Percentiles rank a stretch among this genome's conserved stretches.
Conservation (phyloP, 371 early-diverging fungal genomes). For the Aphelidium insulamus region DNA sequence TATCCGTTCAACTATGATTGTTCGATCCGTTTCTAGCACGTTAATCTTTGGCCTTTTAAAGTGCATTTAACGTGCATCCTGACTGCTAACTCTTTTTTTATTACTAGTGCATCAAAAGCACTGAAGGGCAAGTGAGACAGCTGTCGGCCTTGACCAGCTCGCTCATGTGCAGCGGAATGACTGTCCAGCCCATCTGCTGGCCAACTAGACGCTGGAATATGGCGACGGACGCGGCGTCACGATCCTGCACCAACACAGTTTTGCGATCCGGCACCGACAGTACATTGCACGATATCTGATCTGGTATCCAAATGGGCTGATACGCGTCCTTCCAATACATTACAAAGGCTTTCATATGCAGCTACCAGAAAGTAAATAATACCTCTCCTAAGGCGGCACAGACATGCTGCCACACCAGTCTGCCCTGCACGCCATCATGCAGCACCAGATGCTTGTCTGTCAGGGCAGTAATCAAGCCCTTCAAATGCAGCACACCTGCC, state of each 20-base stretch:
- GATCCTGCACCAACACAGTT: slow-evolving; percentile 8
- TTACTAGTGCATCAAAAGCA: no score
- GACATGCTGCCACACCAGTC: slow-evolving; percentile 5
- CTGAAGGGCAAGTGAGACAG: slow-evolving; percentile 13
- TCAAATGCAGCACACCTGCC: slow-evolving; percentile 9
- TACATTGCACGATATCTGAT: slow-evolving; percentile 12
- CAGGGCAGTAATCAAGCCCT: slow-evolving; percentile 10
- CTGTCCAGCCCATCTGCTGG: slow-evolving; percentile 1
- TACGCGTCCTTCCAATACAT: slow-evolving; percentile 6
- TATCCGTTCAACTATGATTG: no score
- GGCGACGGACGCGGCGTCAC: slow-evolving; percentile 6
- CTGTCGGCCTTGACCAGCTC: slow-evolving; percentile 15
- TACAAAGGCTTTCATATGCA: no score
- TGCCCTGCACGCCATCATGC: slow-evolving; percentile 9
- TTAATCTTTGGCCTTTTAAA: no score
- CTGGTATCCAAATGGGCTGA: slow-evolving; percentile 8
- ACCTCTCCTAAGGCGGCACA: slow-evolving; percentile 2
- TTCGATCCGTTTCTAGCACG: no score
- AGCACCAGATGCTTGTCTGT: slow-evolving; percentile 5
- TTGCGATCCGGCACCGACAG: slow-evolving; percentile 7
- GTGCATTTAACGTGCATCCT: no score
- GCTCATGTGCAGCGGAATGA: slow-evolving; percentile 10
- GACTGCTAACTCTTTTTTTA: no score
- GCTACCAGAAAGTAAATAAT: no score
- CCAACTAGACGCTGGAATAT: slow-evolving; percentile 5